Evolutionary conservation across 1,284 basidiomycete species (phyloP), one percentile per base, ranked within the genome.

Genomic region (Ustilago cynodontis): DNA sequence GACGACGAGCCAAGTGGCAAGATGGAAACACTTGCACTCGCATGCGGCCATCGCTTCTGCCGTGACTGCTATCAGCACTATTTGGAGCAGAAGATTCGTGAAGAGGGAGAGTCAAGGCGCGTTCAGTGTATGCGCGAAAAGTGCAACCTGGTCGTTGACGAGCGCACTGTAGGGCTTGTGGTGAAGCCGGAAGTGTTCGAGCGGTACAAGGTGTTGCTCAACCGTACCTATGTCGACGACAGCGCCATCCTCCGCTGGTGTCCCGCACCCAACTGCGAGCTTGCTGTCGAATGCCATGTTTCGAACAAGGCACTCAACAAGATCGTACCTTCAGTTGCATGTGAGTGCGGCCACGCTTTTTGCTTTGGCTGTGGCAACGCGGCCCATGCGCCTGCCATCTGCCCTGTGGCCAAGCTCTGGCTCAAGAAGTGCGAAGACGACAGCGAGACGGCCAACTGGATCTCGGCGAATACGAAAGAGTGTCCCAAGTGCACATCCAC

Each of bases 381-480:
- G 74, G 94, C 96, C 82, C 96, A 99, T 86, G 90, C 94, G 31
- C 96, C 96, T 0, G 91, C 96, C 50, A 90, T 97, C 54, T 99
- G 96, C 87, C 89, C 88, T 11, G 91, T 97, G 28, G 94, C 95
- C 79, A 92, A 90, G 88, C 90, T 94, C 87, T 99, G 97, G 97
- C 88, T 97, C 82, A 94, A 93, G 90, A 99, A 99, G 87, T 98
- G 96, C 87, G 91, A 91, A 63, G 96, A 99, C 86, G 96, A 99
- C 85, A 94, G 93, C 78, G 97, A 99, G 88, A 99, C 96, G 24
- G 94, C 95, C 43, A 98, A 99, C 86, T 99, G 96, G 96, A 95
- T 99, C 88, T 94, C 93, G 89, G 98, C 95, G 79, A 98, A 99
- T 86, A 99, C 96, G 56, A 98, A 99, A 88, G 96, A 99, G 87